Evolutionary conservation across 306 rosid species (phyloP).

Genomic region (Dryas drummondii): DNA sequence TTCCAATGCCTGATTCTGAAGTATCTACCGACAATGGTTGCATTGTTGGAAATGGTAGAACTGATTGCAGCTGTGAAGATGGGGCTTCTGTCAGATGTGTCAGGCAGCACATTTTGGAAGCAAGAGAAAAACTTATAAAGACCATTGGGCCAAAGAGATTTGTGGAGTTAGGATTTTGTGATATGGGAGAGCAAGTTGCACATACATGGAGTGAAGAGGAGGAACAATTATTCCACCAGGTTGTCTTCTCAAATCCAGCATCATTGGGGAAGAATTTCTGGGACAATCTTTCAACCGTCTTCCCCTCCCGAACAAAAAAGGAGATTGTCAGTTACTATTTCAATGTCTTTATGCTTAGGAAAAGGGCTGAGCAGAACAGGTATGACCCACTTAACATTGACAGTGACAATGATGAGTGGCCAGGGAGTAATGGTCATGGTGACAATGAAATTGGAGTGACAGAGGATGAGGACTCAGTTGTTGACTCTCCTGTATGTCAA

Average conservation of each 20-base stretch:
- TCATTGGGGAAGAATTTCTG: slow-evolving; percentile 72
- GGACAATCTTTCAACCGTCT: slow-evolving; percentile 53
- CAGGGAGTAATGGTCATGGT: slow-evolving; percentile 47
- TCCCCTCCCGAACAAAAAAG: slow-evolving; percentile 63
- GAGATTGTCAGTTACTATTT: slow-evolving; percentile 90
- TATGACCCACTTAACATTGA: slow-evolving; percentile 46
- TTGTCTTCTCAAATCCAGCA: slow-evolving; percentile 67
- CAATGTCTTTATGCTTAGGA: slow-evolving; percentile 82
- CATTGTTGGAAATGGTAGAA: slow-evolving; percentile 63
- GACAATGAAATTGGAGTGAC: slow-evolving; percentile 46
- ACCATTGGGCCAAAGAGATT: slow-evolving; percentile 48
- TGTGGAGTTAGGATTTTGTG: slow-evolving; percentile 53
- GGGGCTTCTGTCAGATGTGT: slow-evolving; percentile 60
- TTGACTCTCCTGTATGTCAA: slow-evolving; percentile 54
- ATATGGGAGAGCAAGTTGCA: slow-evolving; percentile 86
- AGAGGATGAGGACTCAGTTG: slow-evolving; percentile 71
- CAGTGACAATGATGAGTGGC: slow-evolving; percentile 94
- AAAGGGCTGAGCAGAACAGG: slow-evolving; percentile 80
- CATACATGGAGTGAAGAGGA: slow-evolving; percentile 67
- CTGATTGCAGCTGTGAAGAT: slow-evolving; percentile 67
- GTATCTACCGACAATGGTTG: slow-evolving; percentile 17
- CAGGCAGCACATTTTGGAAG: slow-evolving; percentile 63
- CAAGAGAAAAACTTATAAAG: slow-evolving; percentile 51
- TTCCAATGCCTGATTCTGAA: slow-evolving; percentile 68
- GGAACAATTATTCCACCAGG: slow-evolving; percentile 60